Conservation (phyloP, 192 early-diverging fungal species). For the Umbelopsis sp. region DNA sequence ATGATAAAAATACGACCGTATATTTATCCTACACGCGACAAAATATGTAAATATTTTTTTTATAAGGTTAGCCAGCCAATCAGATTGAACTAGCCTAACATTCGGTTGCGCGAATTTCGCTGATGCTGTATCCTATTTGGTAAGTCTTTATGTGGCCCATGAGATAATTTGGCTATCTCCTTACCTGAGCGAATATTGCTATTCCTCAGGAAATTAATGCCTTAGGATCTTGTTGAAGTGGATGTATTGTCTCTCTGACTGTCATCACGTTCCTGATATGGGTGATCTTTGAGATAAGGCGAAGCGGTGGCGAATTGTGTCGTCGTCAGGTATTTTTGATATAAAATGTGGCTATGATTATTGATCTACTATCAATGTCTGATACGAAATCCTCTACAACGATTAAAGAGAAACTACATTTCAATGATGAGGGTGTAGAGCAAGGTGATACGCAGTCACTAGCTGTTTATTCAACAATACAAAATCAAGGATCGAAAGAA, state of each 20-base stretch:
- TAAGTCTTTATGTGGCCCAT: neutral
- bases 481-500: conserved; percentile 6
- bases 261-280: neutral
- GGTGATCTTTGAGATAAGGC: neutral
- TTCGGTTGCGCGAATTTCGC: conserved; percentile 3
- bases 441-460: neutral
- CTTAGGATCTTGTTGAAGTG: neutral
- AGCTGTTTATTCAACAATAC: neutral
- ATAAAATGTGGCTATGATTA: neutral
- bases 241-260: neutral
- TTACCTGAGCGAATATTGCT: conserved; percentile 10
- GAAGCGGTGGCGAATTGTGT: neutral
- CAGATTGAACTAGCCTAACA: too few species aligned
- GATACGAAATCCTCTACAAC: neutral
- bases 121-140: neutral
- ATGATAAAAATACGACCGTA: too few species aligned
- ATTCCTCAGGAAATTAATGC: neutral
- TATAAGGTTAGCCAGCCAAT: too few species aligned
- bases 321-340: too few species aligned
- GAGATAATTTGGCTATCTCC: conserved; percentile 10
- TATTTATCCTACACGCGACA: too few species aligned
- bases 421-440: neutral
- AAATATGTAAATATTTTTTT: too few species aligned
- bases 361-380: neutral
- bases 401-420: neutral